Evolutionary conservation across 202 grass and related monocot genomes (phyloP), one percentile per base, ranked within the genome.

Genomic region (Sporobolus alterniflorus): DNA sequence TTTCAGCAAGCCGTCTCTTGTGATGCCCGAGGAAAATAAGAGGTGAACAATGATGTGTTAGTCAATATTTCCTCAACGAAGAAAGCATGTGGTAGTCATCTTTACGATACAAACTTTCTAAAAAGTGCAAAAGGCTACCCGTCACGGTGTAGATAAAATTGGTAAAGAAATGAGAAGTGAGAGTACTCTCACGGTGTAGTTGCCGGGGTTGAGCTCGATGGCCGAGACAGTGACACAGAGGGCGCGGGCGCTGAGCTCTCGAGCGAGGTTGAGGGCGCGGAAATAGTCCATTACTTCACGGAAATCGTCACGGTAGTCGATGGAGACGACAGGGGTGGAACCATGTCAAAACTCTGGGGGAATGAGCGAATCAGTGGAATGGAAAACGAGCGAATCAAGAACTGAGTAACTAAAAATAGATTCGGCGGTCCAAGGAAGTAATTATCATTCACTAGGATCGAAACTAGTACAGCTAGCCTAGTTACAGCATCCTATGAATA

Each of bases 1-100:
- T 96, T 47, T 98, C 89, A 71, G 91, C 89, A 89, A 98, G 89
- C 96, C 96, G 96, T 80, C 96, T 92, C 89, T 86, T 93, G 81
- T 98, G 96, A 88, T 98, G 83, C 96, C 96, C 96, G 82, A 43
- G 15, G 68, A 26, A 52, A 51, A 70, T 59, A 71, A 74, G n/a
- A 86, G 67, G 69, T 80, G 22, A 33, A 69, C 32, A 39, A 11
- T 69, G 59, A 11, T 71, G 39, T 7, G 33, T 88, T 90, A 75
- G 29, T 47, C 66, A 74, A 30, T 25, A 69, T 69, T 75, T 81
- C 6, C 13, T 51, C 5, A 69, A 46, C n/a, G 76, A 70, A 59
- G 21, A 65, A 32, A 73, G 61, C 2, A 18, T 28, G 75, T 9
- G 9, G 32, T 11, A 39, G 5, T 56, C 64, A 54, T 42, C 25